Conservation (phyloP, 2,329 filamentous ascomycete genomes). For the Colletotrichum lindemuthianum region DNA sequence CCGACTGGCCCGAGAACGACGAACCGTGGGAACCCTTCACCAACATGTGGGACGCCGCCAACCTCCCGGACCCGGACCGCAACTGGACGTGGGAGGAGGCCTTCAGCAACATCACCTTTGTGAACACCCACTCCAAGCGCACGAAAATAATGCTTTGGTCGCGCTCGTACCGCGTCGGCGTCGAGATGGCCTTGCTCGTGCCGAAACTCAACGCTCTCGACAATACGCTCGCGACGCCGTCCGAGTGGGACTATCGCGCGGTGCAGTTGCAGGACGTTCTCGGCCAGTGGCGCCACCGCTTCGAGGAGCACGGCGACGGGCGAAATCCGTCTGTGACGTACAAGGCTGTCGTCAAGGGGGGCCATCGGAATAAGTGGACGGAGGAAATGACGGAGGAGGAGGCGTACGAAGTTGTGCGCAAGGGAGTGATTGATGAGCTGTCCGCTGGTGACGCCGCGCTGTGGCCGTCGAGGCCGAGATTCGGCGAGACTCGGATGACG, state of each 20-base stretch:
- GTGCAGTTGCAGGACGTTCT: slow-evolving; percentile 34
- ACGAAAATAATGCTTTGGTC: slow-evolving; percentile 44
- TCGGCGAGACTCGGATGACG: slow-evolving; percentile 29
- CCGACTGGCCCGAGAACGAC: slow-evolving; percentile 39
- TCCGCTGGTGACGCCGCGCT: slow-evolving; percentile 54
- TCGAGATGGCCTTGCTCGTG: slow-evolving; percentile 41
- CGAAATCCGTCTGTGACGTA: slow-evolving; percentile 37
- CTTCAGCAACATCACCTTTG: slow-evolving; percentile 39
- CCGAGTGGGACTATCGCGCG: slow-evolving; percentile 27
- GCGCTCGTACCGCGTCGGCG: slow-evolving; percentile 52
- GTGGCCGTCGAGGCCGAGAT: slow-evolving; percentile 48
- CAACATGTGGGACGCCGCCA: slow-evolving; percentile 6
- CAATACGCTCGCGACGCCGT: slow-evolving; percentile 25
- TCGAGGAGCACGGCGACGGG: slow-evolving; percentile 7
- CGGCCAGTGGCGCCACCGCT: slow-evolving; percentile 28
- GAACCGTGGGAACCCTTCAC: slow-evolving; percentile 17
- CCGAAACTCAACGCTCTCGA: slow-evolving; percentile 16
- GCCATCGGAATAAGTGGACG: slow-evolving; percentile 42
- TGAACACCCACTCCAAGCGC: slow-evolving; percentile 27
- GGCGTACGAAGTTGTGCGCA: slow-evolving; percentile 40
- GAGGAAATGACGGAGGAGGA: slow-evolving; percentile 25
- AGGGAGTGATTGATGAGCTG: slow-evolving; percentile 55
- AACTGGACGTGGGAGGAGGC: slow-evolving; percentile 38
- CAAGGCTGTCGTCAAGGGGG: slow-evolving; percentile 45
- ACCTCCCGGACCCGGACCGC: slow-evolving; percentile 9